Conservation (phyloP, 2,329 filamentous ascomycete species). For the Aspergillus clavatus region DNA sequence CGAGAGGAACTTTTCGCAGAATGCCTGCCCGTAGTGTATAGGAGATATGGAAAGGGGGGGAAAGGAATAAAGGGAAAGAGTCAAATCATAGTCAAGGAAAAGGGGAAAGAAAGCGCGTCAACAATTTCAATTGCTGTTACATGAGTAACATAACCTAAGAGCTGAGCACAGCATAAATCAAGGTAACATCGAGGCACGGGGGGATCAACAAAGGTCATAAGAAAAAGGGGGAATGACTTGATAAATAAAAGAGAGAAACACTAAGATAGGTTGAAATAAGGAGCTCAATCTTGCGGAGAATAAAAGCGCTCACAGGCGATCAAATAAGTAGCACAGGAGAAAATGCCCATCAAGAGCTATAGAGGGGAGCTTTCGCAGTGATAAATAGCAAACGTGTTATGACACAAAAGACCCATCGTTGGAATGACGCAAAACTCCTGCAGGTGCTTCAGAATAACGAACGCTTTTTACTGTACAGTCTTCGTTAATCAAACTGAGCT, state of each 20-base stretch:
- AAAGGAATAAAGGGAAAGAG: slow-evolving; percentile 18
- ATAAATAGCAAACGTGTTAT: slow-evolving; percentile 36
- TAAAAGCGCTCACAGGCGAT: slow-evolving; percentile 38
- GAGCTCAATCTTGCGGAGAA: slow-evolving; percentile 36
- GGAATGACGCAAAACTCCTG: slow-evolving; percentile 42
- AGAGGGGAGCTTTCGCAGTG: slow-evolving; percentile 33
- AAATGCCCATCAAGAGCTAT: slow-evolving; percentile 43
- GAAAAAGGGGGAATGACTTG: slow-evolving; percentile 8
- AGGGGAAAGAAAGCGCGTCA: slow-evolving; percentile 25
- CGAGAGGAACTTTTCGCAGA: slow-evolving; percentile 42
- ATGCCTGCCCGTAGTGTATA: slow-evolving; percentile 41
- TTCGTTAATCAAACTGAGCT: slow-evolving; percentile 13
- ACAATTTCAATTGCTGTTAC: slow-evolving; percentile 37
- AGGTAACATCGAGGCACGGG: slow-evolving; percentile 13
- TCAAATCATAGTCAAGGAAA: slow-evolving; percentile 20
- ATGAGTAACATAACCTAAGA: slow-evolving; percentile 31
- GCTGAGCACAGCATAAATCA: slow-evolving; percentile 17
- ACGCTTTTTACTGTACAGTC: slow-evolving; percentile 33
- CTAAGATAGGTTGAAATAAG: slow-evolving; percentile 17
- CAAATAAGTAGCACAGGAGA: slow-evolving; percentile 40
- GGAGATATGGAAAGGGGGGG: neutral
- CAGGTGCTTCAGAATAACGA: slow-evolving; percentile 39
- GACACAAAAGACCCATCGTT: slow-evolving; percentile 40
- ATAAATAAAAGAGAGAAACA: slow-evolving; percentile 12
- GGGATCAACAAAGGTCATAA: slow-evolving; percentile 7